These are phyloP conservation scores for Trifolium pratense DNA, from an alignment of 306 rosid genomes.

Conservation along the genomic window DNA sequence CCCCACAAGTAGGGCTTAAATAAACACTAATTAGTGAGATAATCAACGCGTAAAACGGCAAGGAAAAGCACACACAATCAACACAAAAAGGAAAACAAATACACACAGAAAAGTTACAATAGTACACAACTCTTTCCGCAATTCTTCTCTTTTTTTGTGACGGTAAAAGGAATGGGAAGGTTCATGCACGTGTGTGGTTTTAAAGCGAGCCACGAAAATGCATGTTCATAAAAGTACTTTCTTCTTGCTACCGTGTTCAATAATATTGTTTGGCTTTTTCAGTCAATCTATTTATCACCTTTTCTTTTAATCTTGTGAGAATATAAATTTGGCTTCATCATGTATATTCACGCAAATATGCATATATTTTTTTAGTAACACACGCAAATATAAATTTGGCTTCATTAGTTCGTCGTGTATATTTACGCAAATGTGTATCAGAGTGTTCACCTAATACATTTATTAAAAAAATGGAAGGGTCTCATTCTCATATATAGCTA, in stretches of 20 bases:
- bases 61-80: neutral
- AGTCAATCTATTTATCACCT: no score
- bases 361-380: no score
- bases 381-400: no score
- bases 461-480: no score
- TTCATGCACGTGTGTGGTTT: slow-evolving; percentile 56
- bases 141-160: slow-evolving; percentile 10
- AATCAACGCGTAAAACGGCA: neutral
- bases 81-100: neutral
- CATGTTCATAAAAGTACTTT: slow-evolving; percentile 26
- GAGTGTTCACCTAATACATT: no score
- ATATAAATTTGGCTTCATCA: no score
- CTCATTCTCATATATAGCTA: no score
- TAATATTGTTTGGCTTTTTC: neutral
- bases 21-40: neutral
- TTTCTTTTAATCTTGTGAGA: neutral
- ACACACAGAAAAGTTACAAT: neutral
- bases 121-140: slow-evolving; percentile 21
- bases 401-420: no score
- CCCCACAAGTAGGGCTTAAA: neutral
- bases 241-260: neutral
- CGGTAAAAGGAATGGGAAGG: neutral
- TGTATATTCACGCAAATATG: no score
- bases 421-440: no score
- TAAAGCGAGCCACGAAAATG: slow-evolving; percentile 45